phyloP scores from a whole-genome alignment of 2,329 filamentous ascomycete genomes.

The Anthostomella pinea region DNA sequence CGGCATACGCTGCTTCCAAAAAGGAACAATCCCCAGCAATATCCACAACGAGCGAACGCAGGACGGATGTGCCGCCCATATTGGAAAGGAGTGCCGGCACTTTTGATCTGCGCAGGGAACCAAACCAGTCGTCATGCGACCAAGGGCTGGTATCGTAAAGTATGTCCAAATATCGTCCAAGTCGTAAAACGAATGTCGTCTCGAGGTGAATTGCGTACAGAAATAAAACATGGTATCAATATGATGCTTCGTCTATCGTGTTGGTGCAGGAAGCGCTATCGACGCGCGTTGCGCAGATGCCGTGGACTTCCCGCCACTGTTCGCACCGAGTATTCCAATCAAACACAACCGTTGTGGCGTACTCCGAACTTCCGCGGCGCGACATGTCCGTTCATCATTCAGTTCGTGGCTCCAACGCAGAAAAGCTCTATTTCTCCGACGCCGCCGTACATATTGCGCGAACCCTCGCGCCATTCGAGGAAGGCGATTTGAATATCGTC shows the following conservation, averaged over 20 bases:
- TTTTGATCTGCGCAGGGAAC: too few relatives aligned
- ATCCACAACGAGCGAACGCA: constrained; percentile 16
- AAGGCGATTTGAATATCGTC: constrained; percentile 97
- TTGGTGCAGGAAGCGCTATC: constrained; percentile 10
- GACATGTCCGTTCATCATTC: constrained; percentile 4
- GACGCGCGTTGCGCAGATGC: too few relatives aligned
- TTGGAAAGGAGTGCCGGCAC: constrained; percentile 11
- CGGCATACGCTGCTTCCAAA: constrained; percentile 12
- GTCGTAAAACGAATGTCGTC: constrained; percentile 23
- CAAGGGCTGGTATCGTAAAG: constrained; percentile 25
- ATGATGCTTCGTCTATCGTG: constrained; percentile 16
- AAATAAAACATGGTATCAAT: constrained; percentile 27
- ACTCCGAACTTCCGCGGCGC: constrained; percentile 6
- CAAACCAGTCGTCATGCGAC: too few relatives aligned
- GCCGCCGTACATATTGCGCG: constrained; percentile 57
- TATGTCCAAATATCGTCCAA: constrained; percentile 33
- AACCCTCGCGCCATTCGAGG: constrained; percentile 82
- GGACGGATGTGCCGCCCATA: constrained; percentile 5
- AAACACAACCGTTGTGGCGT: too few relatives aligned
- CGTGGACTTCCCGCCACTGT: too few relatives aligned
- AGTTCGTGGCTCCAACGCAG: constrained; percentile 56
- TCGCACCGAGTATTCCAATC: too few relatives aligned
- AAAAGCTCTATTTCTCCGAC: constrained; percentile 90
- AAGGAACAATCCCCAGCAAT: constrained; percentile 3
- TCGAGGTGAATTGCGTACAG: constrained; percentile 10